Conservation (phyloP, 495 filamentous ascomycete species). For the Polyplosphaeria fusca region DNA sequence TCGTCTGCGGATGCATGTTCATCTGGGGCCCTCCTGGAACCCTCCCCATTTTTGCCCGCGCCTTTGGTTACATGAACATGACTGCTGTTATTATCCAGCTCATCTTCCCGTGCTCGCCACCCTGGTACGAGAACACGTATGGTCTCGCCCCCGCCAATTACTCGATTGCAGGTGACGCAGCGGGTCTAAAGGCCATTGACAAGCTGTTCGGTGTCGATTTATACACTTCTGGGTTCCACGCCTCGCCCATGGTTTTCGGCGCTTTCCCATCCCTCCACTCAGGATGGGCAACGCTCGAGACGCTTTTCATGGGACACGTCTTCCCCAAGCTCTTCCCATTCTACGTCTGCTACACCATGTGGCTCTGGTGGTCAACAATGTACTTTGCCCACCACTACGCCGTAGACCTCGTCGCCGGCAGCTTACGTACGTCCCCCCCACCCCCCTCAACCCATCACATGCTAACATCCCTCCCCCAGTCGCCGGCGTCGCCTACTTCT, state of each 20-base stretch:
- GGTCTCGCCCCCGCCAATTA: conserved; percentile 89
- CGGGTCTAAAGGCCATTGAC: conserved; percentile 85
- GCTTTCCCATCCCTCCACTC: conserved; percentile 91
- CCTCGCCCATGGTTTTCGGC: conserved; percentile 87
- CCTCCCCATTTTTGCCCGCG: conserved; percentile 74
- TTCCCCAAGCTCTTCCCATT: conserved; percentile 75
- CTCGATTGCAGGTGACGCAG: conserved; percentile 79
- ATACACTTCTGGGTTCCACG: conserved; percentile 85
- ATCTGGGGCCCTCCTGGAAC: conserved; percentile 84
- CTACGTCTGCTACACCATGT: conserved; percentile 76
- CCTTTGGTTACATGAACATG: conserved; percentile 90
- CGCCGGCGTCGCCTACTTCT: conserved; percentile 74
- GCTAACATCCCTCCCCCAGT: conserved; percentile 45
- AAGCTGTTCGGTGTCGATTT: conserved; percentile 82
- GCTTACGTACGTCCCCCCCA: conserved; percentile 53
- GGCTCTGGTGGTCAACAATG: conserved; percentile 99
- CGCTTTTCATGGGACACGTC: conserved; percentile 86
- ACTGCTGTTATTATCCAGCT: conserved; percentile 81
- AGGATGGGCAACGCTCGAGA: conserved; percentile 79
- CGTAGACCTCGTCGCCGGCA: conserved; percentile 84
- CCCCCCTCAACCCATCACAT: not conserved
- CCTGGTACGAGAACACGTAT: conserved; percentile 89
- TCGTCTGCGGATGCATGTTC: conserved; percentile 75
- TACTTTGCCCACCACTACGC: conserved; percentile 96
- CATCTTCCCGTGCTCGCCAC: conserved; percentile 86